A percentile compares a stretch with the other conserved stretches of the same genome.
These are phyloP conservation scores for Amphicarpaea edgeworthii DNA, from an alignment of 306 rosid species.

Conservation along the genomic window DNA sequence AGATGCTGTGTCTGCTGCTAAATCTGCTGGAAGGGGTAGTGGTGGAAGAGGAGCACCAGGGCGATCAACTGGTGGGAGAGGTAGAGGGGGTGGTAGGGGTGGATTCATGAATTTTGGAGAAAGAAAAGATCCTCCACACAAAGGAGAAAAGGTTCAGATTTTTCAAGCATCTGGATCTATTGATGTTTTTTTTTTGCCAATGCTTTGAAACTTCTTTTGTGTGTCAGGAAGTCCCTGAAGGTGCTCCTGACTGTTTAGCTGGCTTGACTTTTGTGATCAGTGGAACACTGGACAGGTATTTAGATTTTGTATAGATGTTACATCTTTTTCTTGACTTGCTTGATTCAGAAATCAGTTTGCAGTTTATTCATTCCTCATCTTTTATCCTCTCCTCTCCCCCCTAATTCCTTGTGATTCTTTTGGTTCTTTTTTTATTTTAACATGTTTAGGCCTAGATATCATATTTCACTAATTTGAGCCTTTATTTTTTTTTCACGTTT, in stretches of 20 bases:
- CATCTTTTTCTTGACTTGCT: constrained; percentile 28
- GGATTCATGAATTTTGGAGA: constrained; percentile 97
- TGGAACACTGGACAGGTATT: constrained; percentile 97
- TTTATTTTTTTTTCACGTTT: constrained; percentile 29
- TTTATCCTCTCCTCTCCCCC: neutral
- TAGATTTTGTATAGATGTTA: neutral
- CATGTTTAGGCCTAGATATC: neutral
- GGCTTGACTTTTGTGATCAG: constrained; percentile 94
- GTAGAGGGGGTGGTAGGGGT: constrained; percentile 92
- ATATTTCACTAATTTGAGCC: constrained; percentile 33
- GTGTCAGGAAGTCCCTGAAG: constrained; percentile 94
- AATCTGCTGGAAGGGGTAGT: constrained; percentile 81
- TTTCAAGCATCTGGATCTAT: constrained; percentile 33
- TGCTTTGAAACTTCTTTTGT: constrained; percentile 45
- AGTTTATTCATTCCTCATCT: constrained; percentile 33
- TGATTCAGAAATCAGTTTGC: neutral
- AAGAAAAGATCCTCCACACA: constrained; percentile 96
- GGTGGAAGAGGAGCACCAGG: constrained; percentile 79
- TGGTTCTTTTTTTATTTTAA: constrained; percentile 31
- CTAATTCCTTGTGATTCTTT: neutral
- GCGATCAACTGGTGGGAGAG: constrained; percentile 77
- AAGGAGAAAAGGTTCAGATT: constrained; percentile 88
- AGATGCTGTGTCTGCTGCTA: constrained; percentile 51
- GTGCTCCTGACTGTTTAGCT: constrained; percentile 84
- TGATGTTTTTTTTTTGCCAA: constrained; percentile 9